phyloP scores from a whole-genome alignment of 257 asterid species.

The Leptodermis oblonga region DNA sequence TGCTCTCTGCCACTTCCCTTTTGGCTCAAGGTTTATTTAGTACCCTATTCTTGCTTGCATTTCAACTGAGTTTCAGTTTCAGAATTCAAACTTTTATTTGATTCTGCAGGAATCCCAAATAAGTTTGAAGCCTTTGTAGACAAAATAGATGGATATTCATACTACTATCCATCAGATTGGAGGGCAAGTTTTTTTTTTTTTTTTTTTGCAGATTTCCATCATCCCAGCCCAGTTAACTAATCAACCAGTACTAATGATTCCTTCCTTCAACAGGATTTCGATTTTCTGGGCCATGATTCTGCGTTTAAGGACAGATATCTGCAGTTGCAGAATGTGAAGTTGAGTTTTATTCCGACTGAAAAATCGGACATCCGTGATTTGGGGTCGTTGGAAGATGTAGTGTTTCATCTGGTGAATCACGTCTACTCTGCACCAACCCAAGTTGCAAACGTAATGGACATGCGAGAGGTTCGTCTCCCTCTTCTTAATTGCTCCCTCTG shows the following conservation, averaged over 20 bases:
- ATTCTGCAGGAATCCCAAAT: constrained; percentile 45
- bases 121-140: constrained; percentile 56
- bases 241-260: background rate
- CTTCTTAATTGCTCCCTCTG: background rate
- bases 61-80: background rate
- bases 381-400: constrained; percentile 81
- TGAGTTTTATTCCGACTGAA: constrained; percentile 73
- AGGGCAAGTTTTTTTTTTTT: constrained; percentile 56
- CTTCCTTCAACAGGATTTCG: constrained; percentile 53
- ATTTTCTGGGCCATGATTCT: constrained; percentile 81
- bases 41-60: background rate
- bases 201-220: too few relatives aligned
- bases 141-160: constrained; percentile 79
- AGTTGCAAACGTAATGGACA: constrained; percentile 46
- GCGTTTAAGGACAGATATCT: constrained; percentile 81
- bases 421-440: constrained; percentile 83
- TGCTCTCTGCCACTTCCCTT: constrained; percentile 37
- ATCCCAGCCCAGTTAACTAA: background rate
- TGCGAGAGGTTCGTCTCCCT: constrained; percentile 58
- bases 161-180: constrained; percentile 90
- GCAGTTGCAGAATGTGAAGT: constrained; percentile 77
- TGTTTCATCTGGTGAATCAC: constrained; percentile 47
- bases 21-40: constrained; percentile 74
- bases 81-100: background rate
- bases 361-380: constrained; percentile 75